Conservation (phyloP, 2,329 filamentous ascomycete species). For the Ophiobolus disseminans region DNA sequence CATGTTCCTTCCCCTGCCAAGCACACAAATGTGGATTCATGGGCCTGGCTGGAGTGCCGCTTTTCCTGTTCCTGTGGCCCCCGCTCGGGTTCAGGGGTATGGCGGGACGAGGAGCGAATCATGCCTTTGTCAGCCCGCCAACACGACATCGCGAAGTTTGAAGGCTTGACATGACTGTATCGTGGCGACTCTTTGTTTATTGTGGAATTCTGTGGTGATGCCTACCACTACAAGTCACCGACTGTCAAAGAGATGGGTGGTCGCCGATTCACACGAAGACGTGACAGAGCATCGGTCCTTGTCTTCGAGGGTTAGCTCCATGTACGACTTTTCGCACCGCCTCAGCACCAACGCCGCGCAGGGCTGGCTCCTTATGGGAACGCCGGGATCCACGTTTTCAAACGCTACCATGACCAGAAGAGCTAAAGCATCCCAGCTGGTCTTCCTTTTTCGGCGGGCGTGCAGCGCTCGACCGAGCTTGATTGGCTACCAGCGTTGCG, state of each 20-base stretch:
- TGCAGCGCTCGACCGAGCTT: slow-evolving; percentile 17
- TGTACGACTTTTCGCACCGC: slow-evolving; percentile 8
- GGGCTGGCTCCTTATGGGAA: slow-evolving; percentile 25
- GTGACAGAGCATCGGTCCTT: too few species aligned
- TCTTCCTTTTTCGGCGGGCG: slow-evolving; percentile 31
- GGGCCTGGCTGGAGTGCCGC: slow-evolving; percentile 22
- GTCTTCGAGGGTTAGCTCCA: not conserved
- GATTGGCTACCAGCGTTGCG: slow-evolving; percentile 32
- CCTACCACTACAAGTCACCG: too few species aligned
- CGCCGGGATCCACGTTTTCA: slow-evolving; percentile 28
- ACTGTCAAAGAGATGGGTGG: too few species aligned
- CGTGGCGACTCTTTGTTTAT: too few species aligned
- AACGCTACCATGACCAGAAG: slow-evolving; percentile 25
- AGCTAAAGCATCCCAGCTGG: slow-evolving; percentile 29
- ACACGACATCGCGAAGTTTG: slow-evolving; percentile 8
- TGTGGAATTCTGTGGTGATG: too few species aligned
- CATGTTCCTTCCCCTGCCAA: slow-evolving; percentile 43
- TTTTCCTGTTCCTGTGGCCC: slow-evolving; percentile 36
- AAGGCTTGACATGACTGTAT: slow-evolving; percentile 12
- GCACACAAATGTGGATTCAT: slow-evolving; percentile 19
- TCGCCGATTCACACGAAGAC: too few species aligned
- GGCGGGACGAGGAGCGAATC: slow-evolving; percentile 31
- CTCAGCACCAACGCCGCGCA: slow-evolving; percentile 15
- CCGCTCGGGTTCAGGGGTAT: slow-evolving; percentile 32
- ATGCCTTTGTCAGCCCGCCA: slow-evolving; percentile 18